Conservation (phyloP, 2,329 filamentous ascomycete genomes). For the Rutstroemia sp. region DNA sequence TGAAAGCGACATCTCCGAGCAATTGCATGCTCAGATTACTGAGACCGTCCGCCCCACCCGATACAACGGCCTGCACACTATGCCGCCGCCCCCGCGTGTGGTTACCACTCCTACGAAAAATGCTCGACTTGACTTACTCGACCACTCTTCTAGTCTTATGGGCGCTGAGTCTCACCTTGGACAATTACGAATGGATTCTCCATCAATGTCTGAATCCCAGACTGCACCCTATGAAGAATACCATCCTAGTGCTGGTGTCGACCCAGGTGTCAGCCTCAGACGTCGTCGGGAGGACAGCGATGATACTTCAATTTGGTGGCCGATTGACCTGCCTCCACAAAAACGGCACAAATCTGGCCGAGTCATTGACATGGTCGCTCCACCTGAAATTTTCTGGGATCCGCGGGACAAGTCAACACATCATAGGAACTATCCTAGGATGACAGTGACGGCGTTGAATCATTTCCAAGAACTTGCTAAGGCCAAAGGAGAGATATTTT, state of each 20-base stretch:
- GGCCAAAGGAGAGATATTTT: conserved; percentile 45
- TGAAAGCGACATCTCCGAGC: too few relatives aligned
- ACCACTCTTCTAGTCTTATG: conserved; percentile 24
- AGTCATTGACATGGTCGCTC: conserved; percentile 49
- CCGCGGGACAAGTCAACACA: conserved; percentile 45
- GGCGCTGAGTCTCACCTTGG: conserved; percentile 29
- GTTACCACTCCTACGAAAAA: background rate
- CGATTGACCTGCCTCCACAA: conserved; percentile 33
- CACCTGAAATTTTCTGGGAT: conserved; percentile 52
- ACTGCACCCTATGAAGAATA: background rate
- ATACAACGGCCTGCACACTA: conserved; percentile 8
- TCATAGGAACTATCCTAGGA: conserved; percentile 56
- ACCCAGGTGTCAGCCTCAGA: conserved; percentile 22
- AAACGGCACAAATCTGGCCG: conserved; percentile 45
- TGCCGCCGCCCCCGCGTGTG: conserved; percentile 13
- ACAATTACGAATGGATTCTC: conserved; percentile 28
- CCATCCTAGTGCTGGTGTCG: background rate
- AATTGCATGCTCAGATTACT: too few relatives aligned
- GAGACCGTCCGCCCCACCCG: background rate
- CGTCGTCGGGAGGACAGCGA: conserved; percentile 24
- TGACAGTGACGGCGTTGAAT: conserved; percentile 52
- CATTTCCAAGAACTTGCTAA: conserved; percentile 47
- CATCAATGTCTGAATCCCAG: conserved; percentile 18
- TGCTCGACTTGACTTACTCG: conserved; percentile 3
- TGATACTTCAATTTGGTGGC: conserved; percentile 18